These are phyloP conservation scores for Plectosphaerella sp. DNA, from an alignment of 2,329 filamentous ascomycete species.

Conservation along the genomic window DNA sequence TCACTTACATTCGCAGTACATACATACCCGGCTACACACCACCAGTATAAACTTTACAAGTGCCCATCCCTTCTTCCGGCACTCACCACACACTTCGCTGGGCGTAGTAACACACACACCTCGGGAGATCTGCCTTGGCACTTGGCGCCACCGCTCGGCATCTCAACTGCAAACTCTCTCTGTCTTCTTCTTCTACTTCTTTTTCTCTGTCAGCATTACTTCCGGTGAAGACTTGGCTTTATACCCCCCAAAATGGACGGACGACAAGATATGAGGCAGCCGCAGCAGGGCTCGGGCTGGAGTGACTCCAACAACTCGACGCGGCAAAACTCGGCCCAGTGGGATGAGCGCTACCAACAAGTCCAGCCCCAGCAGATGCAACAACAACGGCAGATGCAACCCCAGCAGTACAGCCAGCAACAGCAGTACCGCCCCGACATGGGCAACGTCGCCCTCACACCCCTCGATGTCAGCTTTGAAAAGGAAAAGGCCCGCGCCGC, in stretches of 20 bases:
- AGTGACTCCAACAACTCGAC: slow-evolving; percentile 1
- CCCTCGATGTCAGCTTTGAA: slow-evolving; percentile 7
- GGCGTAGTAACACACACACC: not conserved
- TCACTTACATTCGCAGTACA: no score
- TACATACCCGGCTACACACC: no score
- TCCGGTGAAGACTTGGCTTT: not conserved
- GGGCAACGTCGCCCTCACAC: not conserved
- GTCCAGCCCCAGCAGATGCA: no score
- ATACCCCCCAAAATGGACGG: not conserved
- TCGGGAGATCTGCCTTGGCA: not conserved
- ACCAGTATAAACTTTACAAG: not conserved
- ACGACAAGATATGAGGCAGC: not conserved
- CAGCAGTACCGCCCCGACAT: not conserved
- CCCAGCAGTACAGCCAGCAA: not conserved
- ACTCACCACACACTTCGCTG: not conserved
- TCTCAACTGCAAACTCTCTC: not conserved
- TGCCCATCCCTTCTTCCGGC: not conserved
- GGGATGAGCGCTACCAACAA: no score
- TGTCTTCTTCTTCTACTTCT: not conserved
- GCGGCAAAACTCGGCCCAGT: not conserved
- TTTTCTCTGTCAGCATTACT: no score
- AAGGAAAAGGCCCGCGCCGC: slow-evolving; percentile 7
- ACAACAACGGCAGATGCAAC: no score
- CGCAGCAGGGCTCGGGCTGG: slow-evolving; percentile 1
- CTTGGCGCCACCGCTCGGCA: not conserved